Base-by-base conservation (phyloP, 164 flowering plant genomes). In the Santalum album region DNA sequence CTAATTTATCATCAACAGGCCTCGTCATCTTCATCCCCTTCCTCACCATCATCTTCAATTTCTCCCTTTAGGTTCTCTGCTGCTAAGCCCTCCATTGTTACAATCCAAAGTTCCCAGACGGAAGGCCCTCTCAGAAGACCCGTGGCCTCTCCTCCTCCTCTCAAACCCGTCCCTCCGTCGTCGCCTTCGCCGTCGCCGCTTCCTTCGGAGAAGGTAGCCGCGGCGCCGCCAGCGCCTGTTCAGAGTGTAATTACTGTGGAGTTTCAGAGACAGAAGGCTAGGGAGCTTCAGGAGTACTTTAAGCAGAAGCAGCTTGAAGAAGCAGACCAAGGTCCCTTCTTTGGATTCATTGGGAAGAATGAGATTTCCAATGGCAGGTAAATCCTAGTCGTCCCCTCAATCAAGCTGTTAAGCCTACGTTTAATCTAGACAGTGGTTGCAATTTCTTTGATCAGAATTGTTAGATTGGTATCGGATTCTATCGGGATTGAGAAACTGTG, bases 291-390 rank as follows among this genome's bases (percentile, higher is more conserved):
- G 71, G 96, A 88, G 5, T 91, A 88, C 25, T 88, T 91, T 61
- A 75, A 76, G 69, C 71, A 78, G 81, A 88, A 84, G 94, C 88
- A 91, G 86, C 69, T 84, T 47, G 95, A 88, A 35, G 86, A 78
- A 26, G 83, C 90, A 44, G 56, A 70, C 66, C 85, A 78, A 40
- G 98, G 98, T 7, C 98, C 98, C 43, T 80, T 83, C 64, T 88
- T 91, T 74, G 98, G 98, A 18, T 91, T 81, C 66, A 38, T 86
- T 49, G 78, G 64, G 11, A 91, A 83, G 75, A 91, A 91, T 64
- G 98, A 91, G 66, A 88, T 88, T 53, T 25, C 74, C 43, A 91
- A 91, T 76, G 98, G 98, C 64, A 88, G 98, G 98, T 88, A 45
- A 20, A 72, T 34, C 18, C 19, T 15, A n/a, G n/a, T n/a, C 29